Conservation (phyloP, 768 basidiomycete species). For the Tremella yokohamensis region DNA sequence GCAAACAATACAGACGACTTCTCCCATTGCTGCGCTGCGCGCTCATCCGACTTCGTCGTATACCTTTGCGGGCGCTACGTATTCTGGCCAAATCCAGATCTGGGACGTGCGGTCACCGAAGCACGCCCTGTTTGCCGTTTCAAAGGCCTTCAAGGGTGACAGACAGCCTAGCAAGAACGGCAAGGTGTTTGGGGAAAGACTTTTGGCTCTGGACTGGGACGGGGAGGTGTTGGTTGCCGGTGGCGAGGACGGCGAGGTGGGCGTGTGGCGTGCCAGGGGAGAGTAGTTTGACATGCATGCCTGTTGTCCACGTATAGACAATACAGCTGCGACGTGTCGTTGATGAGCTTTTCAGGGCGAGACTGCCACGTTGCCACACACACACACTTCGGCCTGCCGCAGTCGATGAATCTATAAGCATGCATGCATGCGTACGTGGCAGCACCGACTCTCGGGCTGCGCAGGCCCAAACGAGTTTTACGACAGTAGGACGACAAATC, state of each 20-base stretch:
- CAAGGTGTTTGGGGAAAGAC: constrained; percentile 51
- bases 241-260: constrained; percentile 53
- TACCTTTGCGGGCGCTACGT: constrained; percentile 51
- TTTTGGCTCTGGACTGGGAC: constrained; percentile 54
- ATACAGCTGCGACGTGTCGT: too few species aligned
- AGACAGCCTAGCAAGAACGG: constrained; percentile 42
- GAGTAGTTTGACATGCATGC: constrained; percentile 31
- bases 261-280: constrained; percentile 48
- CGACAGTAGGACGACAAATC: too few species aligned
- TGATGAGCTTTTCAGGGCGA: too few species aligned
- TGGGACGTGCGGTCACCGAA: constrained; percentile 55
- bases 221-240: constrained; percentile 53
- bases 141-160: constrained; percentile 22
- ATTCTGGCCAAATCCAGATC: constrained; percentile 52
- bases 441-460: too few species aligned
- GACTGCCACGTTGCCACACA: too few species aligned
- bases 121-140: constrained; percentile 52
- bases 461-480: too few species aligned
- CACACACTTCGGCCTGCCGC: too few species aligned
- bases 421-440: too few species aligned
- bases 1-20: constrained; percentile 49
- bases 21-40: constrained; percentile 51
- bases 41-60: constrained; percentile 52
- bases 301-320: too few species aligned
- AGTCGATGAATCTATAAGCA: too few species aligned